These are phyloP conservation scores for Akanthomyces dipterigenus DNA, from an alignment of 2,329 filamentous ascomycete species.

Conservation along the genomic window DNA sequence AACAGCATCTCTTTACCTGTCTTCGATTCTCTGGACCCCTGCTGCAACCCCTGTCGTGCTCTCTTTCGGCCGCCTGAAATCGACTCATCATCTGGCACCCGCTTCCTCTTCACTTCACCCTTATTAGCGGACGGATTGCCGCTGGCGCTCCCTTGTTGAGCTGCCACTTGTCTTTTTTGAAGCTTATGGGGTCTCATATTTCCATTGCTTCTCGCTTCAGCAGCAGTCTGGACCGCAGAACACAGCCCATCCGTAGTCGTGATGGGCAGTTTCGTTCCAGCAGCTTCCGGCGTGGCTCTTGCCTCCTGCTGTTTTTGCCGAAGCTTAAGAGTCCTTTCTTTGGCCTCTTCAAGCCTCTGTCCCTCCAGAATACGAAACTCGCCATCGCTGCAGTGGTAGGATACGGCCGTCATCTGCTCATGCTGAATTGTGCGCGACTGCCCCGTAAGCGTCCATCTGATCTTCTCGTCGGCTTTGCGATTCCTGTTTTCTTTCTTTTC, in stretches of 20 bases:
- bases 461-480: not conserved
- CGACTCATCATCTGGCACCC: slow-evolving; percentile 1
- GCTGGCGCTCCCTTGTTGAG: not conserved
- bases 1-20: not conserved
- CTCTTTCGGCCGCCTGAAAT: not conserved
- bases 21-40: not conserved
- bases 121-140: not conserved
- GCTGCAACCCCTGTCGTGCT: not conserved
- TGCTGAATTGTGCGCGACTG: not conserved
- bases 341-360: not conserved
- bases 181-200: too few species aligned
- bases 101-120: not conserved
- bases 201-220: not conserved
- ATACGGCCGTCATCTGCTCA: not conserved
- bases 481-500: slow-evolving; percentile 5
- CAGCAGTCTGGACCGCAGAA: not conserved
- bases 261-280: not conserved
- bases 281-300: not conserved
- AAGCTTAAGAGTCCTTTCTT: not conserved
- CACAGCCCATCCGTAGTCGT: not conserved
- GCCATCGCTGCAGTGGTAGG: slow-evolving; percentile 5
- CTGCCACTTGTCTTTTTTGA: not conserved
- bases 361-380: slow-evolving; percentile 3
- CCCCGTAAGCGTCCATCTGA: slow-evolving; percentile 2
- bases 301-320: not conserved